phyloP scores from a whole-genome alignment of 2,329 filamentous ascomycete genomes.

The Bipolaris zeicola region DNA sequence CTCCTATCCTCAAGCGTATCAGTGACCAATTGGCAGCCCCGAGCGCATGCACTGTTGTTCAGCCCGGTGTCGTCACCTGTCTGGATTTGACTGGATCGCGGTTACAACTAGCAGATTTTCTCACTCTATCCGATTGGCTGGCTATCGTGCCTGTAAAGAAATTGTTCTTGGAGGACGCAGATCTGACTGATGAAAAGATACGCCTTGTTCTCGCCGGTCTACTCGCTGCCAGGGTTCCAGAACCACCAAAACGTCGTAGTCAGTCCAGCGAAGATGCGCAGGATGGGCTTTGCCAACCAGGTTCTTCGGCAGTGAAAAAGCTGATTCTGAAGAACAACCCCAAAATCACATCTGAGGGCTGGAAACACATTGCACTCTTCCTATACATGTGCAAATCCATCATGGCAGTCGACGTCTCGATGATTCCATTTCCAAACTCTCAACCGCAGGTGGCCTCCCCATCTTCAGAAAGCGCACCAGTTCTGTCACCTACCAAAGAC shows the following conservation, averaged over 20 bases:
- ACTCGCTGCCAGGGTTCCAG: constrained; percentile 74
- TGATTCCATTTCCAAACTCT: constrained; percentile 68
- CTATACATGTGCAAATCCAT: constrained; percentile 87
- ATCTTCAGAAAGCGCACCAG: constrained; percentile 17
- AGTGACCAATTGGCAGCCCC: constrained; percentile 82
- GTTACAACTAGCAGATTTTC: constrained; percentile 79
- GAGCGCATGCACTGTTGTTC: constrained; percentile 65
- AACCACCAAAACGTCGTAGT: constrained; percentile 54
- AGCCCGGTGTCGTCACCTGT: constrained; percentile 77
- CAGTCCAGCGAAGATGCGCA: constrained; percentile 19
- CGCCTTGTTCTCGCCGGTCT: constrained; percentile 86
- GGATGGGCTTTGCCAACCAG: constrained; percentile 26
- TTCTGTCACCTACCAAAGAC: constrained; percentile 13
- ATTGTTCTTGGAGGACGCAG: constrained; percentile 83
- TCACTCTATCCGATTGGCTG: constrained; percentile 90
- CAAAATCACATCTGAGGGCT: constrained; percentile 83
- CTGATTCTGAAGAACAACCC: constrained; percentile 86
- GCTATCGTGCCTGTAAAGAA: constrained; percentile 91
- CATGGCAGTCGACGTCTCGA: constrained; percentile 84
- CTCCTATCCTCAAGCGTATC: constrained; percentile 87
- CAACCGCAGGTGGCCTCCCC: constrained; percentile 22
- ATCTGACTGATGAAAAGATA: constrained; percentile 83
- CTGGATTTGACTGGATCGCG: constrained; percentile 85
- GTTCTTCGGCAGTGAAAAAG: constrained; percentile 79
- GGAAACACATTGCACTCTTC: constrained; percentile 89